Base-by-base conservation (phyloP, 768 basidiomycete species). In the Hydnum rufescens region DNA sequence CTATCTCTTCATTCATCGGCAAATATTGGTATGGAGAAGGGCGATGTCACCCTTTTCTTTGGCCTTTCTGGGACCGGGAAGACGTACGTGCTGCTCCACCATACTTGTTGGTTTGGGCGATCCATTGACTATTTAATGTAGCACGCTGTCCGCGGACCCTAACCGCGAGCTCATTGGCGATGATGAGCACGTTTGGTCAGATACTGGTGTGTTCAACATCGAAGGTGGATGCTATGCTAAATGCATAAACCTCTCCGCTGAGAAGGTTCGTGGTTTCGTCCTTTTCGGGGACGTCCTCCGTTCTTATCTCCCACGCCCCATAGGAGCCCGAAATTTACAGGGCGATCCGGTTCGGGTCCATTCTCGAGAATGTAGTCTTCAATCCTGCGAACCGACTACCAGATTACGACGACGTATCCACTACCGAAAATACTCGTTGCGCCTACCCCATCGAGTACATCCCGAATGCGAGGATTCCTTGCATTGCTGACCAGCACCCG, bases 151-250 rank as follows among this genome's bases (percentile, higher is more conserved):
- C 8, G 90, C 95, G 29, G 95, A 99, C 66, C 89, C 93, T 22
- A 75, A 78, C 60, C 87, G 95, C 55, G 70, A 84, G 51, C 78
- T 99, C 56, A 97, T 99, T 59, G 95, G 95, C 59, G 95, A 99
- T 64, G 95, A 99, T 65, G 95, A 97, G 69, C 95, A 99, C 64
- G 95, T 99, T 62, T 99, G 95, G 95, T 89, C 88, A 16, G 95
- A 99, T 67, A 81, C 74, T 18, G 95, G 95, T 62, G 93, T 99
- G 55, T 99, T 99, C 79, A 97, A 97, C 74, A 99, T 99, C 62
- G 95, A 99, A 63, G 95, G 95, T 57, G 95, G 95, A 49, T 99
- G 95, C 68, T 99, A 97, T 64, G 95, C 95, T 67, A 97, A 99
- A 70, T 82, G 78, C 66, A 83, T 97, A 71, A 95, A 95, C 72